These are phyloP conservation scores for Lipomyces kockii DNA, from an alignment of 805 yeast genomes.

Conservation along the genomic window DNA sequence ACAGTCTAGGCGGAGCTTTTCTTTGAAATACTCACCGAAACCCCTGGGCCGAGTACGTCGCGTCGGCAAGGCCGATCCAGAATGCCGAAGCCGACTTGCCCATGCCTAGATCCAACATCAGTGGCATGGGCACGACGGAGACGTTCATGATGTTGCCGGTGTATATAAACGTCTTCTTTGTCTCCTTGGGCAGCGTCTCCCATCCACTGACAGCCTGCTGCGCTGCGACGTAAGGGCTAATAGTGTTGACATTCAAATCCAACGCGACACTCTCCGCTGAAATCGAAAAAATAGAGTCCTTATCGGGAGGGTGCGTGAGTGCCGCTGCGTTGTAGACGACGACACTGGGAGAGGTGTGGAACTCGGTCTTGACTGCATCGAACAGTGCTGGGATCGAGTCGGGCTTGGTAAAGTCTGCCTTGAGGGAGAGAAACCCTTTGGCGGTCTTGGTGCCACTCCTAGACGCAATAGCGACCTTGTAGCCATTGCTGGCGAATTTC, in stretches of 20 bases:
- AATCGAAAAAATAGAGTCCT: not conserved
- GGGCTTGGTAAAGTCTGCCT: not conserved
- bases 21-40: not conserved
- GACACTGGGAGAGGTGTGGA: not conserved
- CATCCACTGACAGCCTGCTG: conserved; percentile 9
- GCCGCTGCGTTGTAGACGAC: not conserved
- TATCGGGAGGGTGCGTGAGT: not conserved
- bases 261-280: not conserved
- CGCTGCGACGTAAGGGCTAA: conserved; percentile 14
- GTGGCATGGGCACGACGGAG: not conserved
- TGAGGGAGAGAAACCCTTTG: not conserved
- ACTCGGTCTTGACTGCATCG: not conserved
- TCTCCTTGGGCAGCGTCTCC: conserved; percentile 5
- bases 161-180: conserved; percentile 12
- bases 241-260: conserved; percentile 5
- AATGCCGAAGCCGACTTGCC: not conserved
- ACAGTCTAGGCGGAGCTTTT: not conserved
- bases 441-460: conserved; percentile 1
- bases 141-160: conserved; percentile 10
- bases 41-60: not conserved
- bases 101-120: not conserved
- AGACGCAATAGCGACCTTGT: not conserved
- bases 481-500: not conserved
- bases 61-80: not conserved
- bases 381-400: not conserved